These are phyloP conservation scores for Xylaria curta DNA, from an alignment of 495 filamentous ascomycete genomes.

Conservation along the genomic window DNA sequence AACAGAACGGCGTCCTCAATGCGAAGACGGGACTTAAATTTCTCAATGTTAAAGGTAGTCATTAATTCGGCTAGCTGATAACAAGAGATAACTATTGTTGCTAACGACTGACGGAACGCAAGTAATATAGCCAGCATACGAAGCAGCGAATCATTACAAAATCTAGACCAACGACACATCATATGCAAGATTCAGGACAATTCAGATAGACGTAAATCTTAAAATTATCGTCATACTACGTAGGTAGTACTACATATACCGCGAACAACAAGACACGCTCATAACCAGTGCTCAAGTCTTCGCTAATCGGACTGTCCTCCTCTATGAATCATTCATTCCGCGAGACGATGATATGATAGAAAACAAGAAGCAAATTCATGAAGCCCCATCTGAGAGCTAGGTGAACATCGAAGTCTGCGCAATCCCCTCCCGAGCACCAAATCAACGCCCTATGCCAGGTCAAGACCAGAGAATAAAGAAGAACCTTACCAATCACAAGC, in stretches of 20 bases:
- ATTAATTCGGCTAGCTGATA: no score
- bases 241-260: background rate
- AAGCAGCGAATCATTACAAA: no score
- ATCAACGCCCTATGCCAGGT: background rate
- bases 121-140: no score
- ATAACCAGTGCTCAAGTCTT: background rate
- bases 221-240: background rate
- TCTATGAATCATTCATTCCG: background rate
- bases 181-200: background rate
- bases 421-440: constrained; percentile 14
- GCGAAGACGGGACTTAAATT: no score
- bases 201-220: background rate
- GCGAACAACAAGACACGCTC: background rate
- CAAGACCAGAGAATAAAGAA: background rate
- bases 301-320: background rate
- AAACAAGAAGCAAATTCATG: background rate
- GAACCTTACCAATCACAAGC: constrained; percentile 1
- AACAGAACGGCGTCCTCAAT: no score
- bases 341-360: background rate
- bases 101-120: no score
- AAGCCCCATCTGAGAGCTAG: background rate
- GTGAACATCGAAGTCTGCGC: background rate
- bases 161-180: no score
- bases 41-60: no score
- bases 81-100: no score